A percentile compares a stretch with the other conserved stretches of the same genome.
Conservation (phyloP, 345 rosid species). For the Brassica nigra region DNA sequence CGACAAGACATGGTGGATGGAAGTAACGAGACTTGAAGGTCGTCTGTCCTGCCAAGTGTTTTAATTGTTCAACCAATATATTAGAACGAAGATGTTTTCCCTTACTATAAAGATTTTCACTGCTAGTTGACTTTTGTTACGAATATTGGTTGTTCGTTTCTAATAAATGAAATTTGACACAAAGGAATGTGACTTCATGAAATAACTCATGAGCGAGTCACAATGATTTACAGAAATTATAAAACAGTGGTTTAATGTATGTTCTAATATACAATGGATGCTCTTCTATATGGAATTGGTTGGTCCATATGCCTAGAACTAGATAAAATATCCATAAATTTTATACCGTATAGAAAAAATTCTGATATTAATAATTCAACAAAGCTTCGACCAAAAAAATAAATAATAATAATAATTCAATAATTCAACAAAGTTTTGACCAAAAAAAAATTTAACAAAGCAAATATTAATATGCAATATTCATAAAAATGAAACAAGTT, state of each 20-base stretch:
- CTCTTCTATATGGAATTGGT: not conserved
- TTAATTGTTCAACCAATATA: slow-evolving; percentile 4
- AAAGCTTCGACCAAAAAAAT: no score
- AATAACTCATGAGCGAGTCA: not conserved
- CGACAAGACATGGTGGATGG: slow-evolving; percentile 16
- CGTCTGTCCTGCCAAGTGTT: slow-evolving; percentile 19
- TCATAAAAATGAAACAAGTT: no score
- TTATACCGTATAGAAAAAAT: no score
- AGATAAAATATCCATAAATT: no score
- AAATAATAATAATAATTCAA: no score
- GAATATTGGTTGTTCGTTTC: not conserved
- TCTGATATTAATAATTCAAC: no score
- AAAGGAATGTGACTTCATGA: not conserved
- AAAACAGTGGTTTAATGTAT: not conserved
- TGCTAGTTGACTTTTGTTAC: not conserved
- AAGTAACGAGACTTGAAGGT: slow-evolving; percentile 5
- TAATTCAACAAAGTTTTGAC: no score
- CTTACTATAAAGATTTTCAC: no score
- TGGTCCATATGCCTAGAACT: no score
- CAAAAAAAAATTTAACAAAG: no score
- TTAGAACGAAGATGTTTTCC: no score
- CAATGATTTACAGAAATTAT: not conserved
- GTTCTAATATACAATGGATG: not conserved
- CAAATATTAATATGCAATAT: no score
- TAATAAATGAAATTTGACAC: not conserved